A percentile compares a stretch with the other conserved stretches of the same genome.
phyloP scores from a whole-genome alignment of 2,329 filamentous ascomycete species.

The Penicillium sp. region DNA sequence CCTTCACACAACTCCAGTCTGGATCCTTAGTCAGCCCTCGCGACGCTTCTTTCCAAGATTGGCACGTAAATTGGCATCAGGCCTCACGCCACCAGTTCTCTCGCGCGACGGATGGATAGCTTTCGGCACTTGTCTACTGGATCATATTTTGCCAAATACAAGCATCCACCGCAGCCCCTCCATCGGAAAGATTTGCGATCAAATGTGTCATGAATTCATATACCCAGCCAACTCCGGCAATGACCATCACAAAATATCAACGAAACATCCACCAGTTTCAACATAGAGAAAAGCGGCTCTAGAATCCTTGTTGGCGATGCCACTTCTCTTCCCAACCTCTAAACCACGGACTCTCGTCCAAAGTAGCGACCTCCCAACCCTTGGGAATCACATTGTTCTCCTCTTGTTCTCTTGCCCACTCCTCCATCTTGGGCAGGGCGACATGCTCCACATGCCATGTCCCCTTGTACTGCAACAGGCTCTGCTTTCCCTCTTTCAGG shows the following conservation, averaged over 20 bases:
- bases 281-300: background rate
- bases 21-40: background rate
- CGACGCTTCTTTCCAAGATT: background rate
- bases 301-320: slow-evolving; percentile 63
- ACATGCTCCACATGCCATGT: slow-evolving; percentile 77
- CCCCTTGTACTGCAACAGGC: slow-evolving; percentile 75
- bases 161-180: background rate
- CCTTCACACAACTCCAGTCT: background rate
- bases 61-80: background rate
- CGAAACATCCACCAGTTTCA: background rate
- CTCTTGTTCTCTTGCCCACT: slow-evolving; percentile 66
- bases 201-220: background rate
- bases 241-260: background rate
- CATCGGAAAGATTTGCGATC: background rate
- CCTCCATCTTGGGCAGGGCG: slow-evolving; percentile 61
- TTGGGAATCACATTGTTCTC: slow-evolving; percentile 58
- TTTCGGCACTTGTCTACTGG: background rate
- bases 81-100: background rate
- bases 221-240: background rate
- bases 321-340: slow-evolving; percentile 75
- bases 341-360: slow-evolving; percentile 75
- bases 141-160: background rate
- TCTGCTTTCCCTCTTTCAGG: slow-evolving; percentile 67
- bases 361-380: slow-evolving; percentile 65
- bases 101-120: background rate